Conservation (phyloP, 2,329 filamentous ascomycete species). For the Aspergillus luchuensis region DNA sequence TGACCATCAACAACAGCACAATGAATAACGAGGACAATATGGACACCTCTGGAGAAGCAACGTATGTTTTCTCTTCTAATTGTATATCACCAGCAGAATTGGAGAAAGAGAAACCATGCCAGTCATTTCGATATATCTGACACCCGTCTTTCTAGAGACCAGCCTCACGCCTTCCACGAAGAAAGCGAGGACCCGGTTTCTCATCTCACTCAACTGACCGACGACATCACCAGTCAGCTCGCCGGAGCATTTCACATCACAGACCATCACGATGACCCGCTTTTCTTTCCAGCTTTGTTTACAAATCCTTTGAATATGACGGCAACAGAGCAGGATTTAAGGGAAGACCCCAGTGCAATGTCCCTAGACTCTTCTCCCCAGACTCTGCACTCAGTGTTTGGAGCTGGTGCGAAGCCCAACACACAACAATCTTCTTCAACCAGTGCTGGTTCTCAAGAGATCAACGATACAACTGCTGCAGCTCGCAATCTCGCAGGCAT, state of each 20-base stretch:
- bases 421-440: not conserved
- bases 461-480: not conserved
- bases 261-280: constrained; percentile 3
- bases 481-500: not conserved
- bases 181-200: not conserved
- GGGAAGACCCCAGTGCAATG: not conserved
- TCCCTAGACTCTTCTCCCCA: not conserved
- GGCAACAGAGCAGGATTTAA: not conserved
- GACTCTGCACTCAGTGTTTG: not conserved
- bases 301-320: not conserved
- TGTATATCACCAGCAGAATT: not conserved
- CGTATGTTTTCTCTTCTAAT: not conserved
- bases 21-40: not conserved
- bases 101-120: not conserved
- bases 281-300: not conserved
- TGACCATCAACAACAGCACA: not conserved
- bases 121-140: not conserved
- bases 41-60: not conserved
- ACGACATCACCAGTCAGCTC: constrained; percentile 8
- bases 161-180: not conserved
- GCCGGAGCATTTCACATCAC: constrained; percentile 11
- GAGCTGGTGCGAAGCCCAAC: not conserved
- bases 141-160: not conserved
- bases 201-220: not conserved
- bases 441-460: not conserved